phyloP scores from a whole-genome alignment of 192 early-diverging fungal genomes.

The Gaertneriomyces sp. region DNA sequence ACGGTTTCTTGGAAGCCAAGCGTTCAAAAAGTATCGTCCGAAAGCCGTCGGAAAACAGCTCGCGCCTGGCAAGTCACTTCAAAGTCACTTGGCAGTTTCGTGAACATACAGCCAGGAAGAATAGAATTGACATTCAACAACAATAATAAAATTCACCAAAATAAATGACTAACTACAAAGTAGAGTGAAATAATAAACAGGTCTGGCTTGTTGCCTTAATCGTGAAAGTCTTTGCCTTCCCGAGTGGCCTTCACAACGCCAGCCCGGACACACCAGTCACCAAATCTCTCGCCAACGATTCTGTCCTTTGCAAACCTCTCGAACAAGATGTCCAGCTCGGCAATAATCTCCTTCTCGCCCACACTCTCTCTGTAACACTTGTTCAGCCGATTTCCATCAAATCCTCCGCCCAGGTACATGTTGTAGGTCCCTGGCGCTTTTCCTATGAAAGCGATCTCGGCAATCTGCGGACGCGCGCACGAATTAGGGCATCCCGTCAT shows the following conservation, averaged over 20 bases:
- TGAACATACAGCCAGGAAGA: too few relatives aligned
- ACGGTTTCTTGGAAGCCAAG: too few relatives aligned
- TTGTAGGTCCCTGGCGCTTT: slow-evolving; percentile 95
- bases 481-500: slow-evolving; percentile 99
- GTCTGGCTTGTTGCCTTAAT: neutral
- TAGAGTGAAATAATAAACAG: too few relatives aligned
- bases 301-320: slow-evolving; percentile 73
- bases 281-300: slow-evolving; percentile 77
- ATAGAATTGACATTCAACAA: too few relatives aligned
- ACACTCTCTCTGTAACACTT: slow-evolving; percentile 90
- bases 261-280: slow-evolving; percentile 90
- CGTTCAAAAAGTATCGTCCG: too few relatives aligned
- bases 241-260: slow-evolving; percentile 61
- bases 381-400: slow-evolving; percentile 80
- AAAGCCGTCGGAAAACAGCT: too few relatives aligned
- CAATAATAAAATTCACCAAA: too few relatives aligned
- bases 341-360: slow-evolving; percentile 83
- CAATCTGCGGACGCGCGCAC: slow-evolving; percentile 90
- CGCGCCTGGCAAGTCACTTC: too few relatives aligned
- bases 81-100: too few relatives aligned
- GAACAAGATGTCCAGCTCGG: slow-evolving; percentile 73
- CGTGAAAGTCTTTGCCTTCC: slow-evolving; percentile 22
- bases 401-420: slow-evolving; percentile 88
- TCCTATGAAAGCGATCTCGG: slow-evolving; percentile 92
- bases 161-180: too few relatives aligned